Evolutionary conservation across 78 protist genomes (phyloP).

Genomic region (Thecamonas trahens): DNA sequence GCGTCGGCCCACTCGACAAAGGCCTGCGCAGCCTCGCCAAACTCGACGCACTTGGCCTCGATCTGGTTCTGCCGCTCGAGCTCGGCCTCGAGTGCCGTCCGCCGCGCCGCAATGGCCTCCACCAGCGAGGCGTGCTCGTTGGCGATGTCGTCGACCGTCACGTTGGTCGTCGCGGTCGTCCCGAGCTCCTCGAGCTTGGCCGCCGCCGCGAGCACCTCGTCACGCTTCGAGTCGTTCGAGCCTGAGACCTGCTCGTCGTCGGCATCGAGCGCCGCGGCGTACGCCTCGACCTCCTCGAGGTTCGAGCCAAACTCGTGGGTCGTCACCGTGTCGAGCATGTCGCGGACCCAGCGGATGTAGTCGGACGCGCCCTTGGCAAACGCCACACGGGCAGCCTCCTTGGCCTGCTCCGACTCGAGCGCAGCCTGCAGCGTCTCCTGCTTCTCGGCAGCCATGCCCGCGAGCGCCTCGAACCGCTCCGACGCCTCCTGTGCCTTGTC

Average conservation of each 20-base stretch:
- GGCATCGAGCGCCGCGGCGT: too few species aligned
- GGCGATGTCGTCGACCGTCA: neutral
- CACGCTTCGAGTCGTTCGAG: too few species aligned
- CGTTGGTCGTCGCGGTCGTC: too few species aligned
- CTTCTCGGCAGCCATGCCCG: neutral
- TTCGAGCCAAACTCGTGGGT: neutral
- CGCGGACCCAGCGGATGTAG: neutral
- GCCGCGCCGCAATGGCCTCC: neutral
- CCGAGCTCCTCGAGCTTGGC: too few species aligned
- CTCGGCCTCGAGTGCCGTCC: constrained; percentile 3
- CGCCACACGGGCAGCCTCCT: neutral
- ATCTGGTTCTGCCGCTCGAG: neutral
- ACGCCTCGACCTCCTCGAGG: neutral
- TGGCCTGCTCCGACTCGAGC: neutral
- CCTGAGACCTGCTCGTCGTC: too few species aligned
- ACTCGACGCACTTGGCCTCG: constrained; percentile 2
- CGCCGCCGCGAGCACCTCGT: too few species aligned
- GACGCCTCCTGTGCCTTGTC: neutral
- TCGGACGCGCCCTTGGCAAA: neutral
- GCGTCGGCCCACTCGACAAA: too few species aligned
- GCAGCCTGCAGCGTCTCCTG: neutral
- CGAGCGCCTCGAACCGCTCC: neutral
- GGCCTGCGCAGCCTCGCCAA: neutral
- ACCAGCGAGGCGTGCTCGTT: neutral
- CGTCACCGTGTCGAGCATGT: neutral